These are phyloP conservation scores for Acanthamoeba royreba DNA, from an alignment of 208 protist species.

Conservation along the genomic window DNA sequence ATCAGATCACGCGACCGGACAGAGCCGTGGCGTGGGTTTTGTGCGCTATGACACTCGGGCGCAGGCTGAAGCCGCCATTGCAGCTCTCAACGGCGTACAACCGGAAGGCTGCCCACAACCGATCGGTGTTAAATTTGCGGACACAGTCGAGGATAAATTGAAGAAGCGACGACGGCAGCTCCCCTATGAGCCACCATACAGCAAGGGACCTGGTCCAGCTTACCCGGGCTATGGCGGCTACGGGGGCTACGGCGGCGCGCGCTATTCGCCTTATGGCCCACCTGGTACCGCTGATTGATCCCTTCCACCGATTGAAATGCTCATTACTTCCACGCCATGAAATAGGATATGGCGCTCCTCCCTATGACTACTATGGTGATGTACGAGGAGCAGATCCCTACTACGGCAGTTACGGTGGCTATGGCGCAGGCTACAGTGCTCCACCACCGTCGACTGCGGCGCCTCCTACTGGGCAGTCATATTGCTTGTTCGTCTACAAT, in stretches of 20 bases:
- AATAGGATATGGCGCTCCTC: no score
- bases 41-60: not conserved
- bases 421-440: not conserved
- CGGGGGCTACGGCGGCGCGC: not conserved
- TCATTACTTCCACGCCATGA: no score
- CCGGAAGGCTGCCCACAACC: not conserved
- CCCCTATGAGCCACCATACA: not conserved
- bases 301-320: no score
- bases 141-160: not conserved
- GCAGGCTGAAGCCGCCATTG: not conserved
- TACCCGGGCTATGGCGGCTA: not conserved
- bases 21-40: not conserved
- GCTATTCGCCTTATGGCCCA: not conserved
- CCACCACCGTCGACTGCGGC: not conserved
- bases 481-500: conserved; percentile 9
- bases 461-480: not conserved
- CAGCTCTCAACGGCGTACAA: not conserved
- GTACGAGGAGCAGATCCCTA: no score
- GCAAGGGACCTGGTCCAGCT: not conserved
- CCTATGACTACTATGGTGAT: no score
- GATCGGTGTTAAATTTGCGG: not conserved
- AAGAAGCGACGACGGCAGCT: not conserved
- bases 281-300: not conserved
- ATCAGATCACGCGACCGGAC: not conserved
- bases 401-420: not conserved